Conservation (phyloP, 192 early-diverging fungal species). For the Backusella luteola region DNA sequence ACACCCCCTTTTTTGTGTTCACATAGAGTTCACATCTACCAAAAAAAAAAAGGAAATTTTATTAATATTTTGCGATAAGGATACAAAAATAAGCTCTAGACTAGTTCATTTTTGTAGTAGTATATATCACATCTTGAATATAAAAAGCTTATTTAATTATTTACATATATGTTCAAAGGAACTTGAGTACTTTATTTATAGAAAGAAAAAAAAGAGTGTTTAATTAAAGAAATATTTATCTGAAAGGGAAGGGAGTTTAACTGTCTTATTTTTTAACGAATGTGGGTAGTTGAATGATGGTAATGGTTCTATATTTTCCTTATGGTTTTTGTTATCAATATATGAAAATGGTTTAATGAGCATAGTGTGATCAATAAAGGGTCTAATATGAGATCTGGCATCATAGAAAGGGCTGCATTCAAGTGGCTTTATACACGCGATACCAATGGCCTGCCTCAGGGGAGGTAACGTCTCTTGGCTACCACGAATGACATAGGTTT, state of each 20-base stretch:
- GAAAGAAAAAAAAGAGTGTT: background rate
- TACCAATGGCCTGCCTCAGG: background rate
- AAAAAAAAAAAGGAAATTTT: background rate
- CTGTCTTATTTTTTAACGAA: background rate
- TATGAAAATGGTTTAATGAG: background rate
- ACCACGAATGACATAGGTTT: no score
- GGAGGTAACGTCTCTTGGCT: background rate
- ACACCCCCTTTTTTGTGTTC: background rate
- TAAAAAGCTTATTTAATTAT: conserved; percentile 1
- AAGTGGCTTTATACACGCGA: background rate
- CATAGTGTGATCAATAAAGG: background rate
- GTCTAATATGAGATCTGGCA: background rate
- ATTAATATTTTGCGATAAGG: background rate
- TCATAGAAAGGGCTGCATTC: background rate
- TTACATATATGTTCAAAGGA: background rate
- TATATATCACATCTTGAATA: background rate
- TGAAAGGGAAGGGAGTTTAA: background rate
- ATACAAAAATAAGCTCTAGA: background rate
- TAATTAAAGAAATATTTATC: background rate
- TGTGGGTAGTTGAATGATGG: background rate
- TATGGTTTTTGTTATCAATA: background rate
- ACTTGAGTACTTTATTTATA: background rate
- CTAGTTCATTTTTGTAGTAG: background rate
- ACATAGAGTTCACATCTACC: background rate
- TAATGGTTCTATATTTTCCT: background rate